phyloP scores from a whole-genome alignment of 2,329 filamentous ascomycete genomes.

The Penicillium sp. region DNA sequence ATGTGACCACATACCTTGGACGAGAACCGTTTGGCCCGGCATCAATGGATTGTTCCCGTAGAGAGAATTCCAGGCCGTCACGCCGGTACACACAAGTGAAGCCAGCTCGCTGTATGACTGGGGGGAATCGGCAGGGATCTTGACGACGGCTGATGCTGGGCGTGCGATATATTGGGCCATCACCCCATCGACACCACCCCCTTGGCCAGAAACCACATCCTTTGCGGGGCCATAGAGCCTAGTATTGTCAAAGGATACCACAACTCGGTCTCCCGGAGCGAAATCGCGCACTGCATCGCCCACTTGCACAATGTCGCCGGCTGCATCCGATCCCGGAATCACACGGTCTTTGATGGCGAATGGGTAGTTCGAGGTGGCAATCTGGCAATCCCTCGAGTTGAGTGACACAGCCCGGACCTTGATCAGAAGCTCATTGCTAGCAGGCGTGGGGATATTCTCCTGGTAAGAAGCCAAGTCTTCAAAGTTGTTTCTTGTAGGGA shows the following conservation, averaged over 20 bases:
- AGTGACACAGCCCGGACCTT: constrained; percentile 52
- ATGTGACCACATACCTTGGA: constrained; percentile 28
- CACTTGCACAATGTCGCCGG: constrained; percentile 43
- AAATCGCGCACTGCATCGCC: constrained; percentile 10
- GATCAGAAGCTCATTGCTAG: constrained; percentile 67
- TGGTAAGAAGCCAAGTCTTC: constrained; percentile 11
- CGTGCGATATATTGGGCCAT: constrained; percentile 45
- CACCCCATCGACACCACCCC: constrained; percentile 39
- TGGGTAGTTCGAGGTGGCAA: constrained; percentile 53
- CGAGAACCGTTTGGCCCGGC: constrained; percentile 22
- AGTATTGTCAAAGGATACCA: constrained; percentile 14
- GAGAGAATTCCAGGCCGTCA: constrained; percentile 50
- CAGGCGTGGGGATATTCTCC: constrained; percentile 45
- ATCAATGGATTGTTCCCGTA: constrained; percentile 38
- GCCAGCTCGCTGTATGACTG: constrained; percentile 38
- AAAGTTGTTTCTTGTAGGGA: constrained; percentile 12
- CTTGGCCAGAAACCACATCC: constrained; percentile 22
- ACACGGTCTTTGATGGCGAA: constrained; percentile 52
- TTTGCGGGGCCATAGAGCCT: constrained; percentile 13
- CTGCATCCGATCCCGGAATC: constrained; percentile 46
- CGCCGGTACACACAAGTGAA: constrained; percentile 43
- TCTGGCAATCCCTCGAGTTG: constrained; percentile 46
- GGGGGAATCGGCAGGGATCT: constrained; percentile 34
- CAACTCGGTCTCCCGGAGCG: constrained; percentile 57
- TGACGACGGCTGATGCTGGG: constrained; percentile 37